These are phyloP conservation scores for Dipteronia sinensis DNA, from an alignment of 345 rosid species.

Conservation along the genomic window DNA sequence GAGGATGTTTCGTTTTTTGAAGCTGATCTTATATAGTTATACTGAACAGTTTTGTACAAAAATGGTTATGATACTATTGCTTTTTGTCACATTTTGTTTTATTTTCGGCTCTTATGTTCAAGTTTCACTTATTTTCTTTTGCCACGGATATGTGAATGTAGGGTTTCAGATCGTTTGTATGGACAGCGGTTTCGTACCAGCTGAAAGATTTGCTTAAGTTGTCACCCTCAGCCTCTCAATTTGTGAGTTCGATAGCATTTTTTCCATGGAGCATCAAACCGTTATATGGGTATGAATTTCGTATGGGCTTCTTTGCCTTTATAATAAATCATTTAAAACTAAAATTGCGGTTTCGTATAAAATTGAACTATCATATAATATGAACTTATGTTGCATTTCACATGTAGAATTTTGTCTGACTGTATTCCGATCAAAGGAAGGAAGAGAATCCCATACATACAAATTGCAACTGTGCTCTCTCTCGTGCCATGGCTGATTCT, in stretches of 20 bases:
- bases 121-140: background rate
- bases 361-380: background rate
- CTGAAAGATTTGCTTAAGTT: slow-evolving; percentile 82
- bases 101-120: background rate
- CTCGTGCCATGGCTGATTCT: slow-evolving; percentile 89
- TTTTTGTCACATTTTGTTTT: background rate
- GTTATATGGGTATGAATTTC: slow-evolving; percentile 73
- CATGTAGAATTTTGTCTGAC: slow-evolving; percentile 80
- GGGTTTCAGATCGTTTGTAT: slow-evolving; percentile 98
- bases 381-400: slow-evolving; percentile 12
- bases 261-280: slow-evolving; percentile 99
- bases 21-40: background rate
- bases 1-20: background rate
- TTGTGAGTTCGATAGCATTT: slow-evolving; percentile 75
- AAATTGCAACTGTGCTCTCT: slow-evolving; percentile 74
- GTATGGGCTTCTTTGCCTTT: background rate
- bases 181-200: slow-evolving; percentile 98
- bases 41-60: no score
- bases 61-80: background rate
- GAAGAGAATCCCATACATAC: slow-evolving; percentile 84
- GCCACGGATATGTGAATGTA: slow-evolving; percentile 29
- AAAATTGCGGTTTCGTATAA: background rate
- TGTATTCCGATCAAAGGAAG: slow-evolving; percentile 86
- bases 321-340: background rate
- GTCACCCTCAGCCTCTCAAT: slow-evolving; percentile 97